Conservation (phyloP, 176 grass and related monocot genomes). For the Oryza australiensis region DNA sequence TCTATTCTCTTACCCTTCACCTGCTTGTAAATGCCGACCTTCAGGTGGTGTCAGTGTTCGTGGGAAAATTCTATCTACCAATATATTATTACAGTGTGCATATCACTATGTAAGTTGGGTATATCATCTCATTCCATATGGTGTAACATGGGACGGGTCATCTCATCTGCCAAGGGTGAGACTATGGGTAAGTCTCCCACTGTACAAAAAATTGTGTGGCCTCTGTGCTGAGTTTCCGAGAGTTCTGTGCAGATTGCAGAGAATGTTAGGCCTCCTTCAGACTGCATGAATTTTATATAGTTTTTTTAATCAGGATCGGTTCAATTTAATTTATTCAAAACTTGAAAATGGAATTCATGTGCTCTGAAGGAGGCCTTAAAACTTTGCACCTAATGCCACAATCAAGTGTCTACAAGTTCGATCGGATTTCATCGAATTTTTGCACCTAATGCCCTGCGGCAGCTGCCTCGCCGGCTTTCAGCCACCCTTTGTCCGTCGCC, state of each 20-base stretch:
- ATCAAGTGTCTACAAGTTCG: no score
- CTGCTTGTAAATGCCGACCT: constrained; percentile 75
- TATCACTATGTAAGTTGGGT: constrained; percentile 29
- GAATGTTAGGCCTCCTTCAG: background rate
- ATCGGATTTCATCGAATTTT: no score
- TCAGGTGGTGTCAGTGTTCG: constrained; percentile 47
- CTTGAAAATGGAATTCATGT: no score
- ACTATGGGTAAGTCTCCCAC: background rate
- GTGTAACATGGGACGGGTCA: constrained; percentile 43
- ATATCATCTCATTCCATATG: constrained; percentile 25
- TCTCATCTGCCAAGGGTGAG: constrained; percentile 25
- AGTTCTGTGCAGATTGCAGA: background rate
- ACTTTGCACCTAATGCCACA: no score
- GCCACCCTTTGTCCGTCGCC: no score
- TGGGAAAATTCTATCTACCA: constrained; percentile 31
- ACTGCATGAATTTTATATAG: background rate
- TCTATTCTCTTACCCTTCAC: constrained; percentile 43
- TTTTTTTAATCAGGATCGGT: no score
- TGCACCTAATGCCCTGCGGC: no score
- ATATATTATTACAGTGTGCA: constrained; percentile 49
- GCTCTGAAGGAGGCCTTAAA: no score
- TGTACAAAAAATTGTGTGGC: background rate
- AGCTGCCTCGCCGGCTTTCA: no score
- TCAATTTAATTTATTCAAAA: no score
- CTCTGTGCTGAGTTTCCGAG: background rate